A percentile compares a stretch with the other conserved stretches of the same genome.
These are phyloP conservation scores for Acanthamoeba royreba DNA, from an alignment of 208 protist genomes.

Conservation along the genomic window DNA sequence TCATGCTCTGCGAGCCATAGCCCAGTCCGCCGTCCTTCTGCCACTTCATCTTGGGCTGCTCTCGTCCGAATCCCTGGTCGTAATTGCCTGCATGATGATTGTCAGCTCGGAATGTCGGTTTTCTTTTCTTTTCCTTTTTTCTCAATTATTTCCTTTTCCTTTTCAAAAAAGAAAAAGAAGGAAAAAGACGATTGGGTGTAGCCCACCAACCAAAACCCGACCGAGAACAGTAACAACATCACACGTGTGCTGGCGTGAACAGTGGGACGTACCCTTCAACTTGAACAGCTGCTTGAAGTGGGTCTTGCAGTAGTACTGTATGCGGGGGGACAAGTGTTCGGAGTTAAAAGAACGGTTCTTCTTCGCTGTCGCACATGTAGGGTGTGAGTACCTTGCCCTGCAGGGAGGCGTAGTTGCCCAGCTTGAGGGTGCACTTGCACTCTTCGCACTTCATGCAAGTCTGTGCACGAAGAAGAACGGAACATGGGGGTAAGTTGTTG, in stretches of 20 bases:
- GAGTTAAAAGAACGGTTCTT: too few relatives aligned
- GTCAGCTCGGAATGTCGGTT: not conserved
- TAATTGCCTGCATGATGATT: not conserved
- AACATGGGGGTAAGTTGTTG: too few relatives aligned
- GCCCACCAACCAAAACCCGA: not conserved
- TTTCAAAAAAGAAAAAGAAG: not conserved
- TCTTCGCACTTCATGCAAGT: constrained; percentile 63
- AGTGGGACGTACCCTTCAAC: not conserved
- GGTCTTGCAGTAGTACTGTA: not conserved
- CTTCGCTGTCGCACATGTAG: too few relatives aligned
- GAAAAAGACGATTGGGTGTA: not conserved
- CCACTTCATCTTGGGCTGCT: constrained; percentile 29
- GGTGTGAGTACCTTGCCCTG: too few relatives aligned
- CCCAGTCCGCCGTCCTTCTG: not conserved
- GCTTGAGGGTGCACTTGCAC: constrained; percentile 63
- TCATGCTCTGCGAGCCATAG: not conserved
- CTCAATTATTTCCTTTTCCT: not conserved
- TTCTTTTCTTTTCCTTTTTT: not conserved
- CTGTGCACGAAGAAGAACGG: not conserved
- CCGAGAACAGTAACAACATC: not conserved
- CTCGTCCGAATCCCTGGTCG: not conserved
- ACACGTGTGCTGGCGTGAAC: not conserved
- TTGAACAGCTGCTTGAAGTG: constrained; percentile 33
- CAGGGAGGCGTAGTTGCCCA: constrained; percentile 69
- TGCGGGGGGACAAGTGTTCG: not conserved